phyloP scores from a whole-genome alignment of 768 basidiomycete species.

The Trametopsis cervina region DNA sequence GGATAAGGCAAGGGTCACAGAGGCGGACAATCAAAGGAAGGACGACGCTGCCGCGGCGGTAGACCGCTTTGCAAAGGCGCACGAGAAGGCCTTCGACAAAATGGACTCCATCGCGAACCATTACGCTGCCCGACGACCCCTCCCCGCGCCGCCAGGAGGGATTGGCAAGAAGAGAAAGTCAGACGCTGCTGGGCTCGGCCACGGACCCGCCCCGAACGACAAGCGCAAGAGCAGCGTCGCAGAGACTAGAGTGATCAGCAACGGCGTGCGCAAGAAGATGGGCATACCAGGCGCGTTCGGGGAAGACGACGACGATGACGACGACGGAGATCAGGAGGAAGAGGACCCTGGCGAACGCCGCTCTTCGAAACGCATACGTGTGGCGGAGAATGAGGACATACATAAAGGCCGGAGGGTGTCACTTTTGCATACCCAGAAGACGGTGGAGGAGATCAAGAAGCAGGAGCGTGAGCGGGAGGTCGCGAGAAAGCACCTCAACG shows the following conservation, averaged over 20 bases:
- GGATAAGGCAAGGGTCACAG: neutral
- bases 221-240: slow-evolving; percentile 24
- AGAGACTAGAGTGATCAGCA: slow-evolving; percentile 42
- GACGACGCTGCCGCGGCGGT: slow-evolving; percentile 4
- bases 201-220: slow-evolving; percentile 15
- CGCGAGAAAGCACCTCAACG: slow-evolving; percentile 57
- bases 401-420: slow-evolving; percentile 31
- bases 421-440: slow-evolving; percentile 16
- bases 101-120: slow-evolving; percentile 70
- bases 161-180: slow-evolving; percentile 40
- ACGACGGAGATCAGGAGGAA: slow-evolving; percentile 29
- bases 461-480: slow-evolving; percentile 46
- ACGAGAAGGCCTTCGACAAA: slow-evolving; percentile 60
- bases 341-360: slow-evolving; percentile 29
- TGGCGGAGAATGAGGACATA: slow-evolving; percentile 28
- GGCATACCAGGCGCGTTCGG: slow-evolving; percentile 53
- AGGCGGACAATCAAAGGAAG: slow-evolving; percentile 1
- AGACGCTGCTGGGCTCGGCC: slow-evolving; percentile 38
- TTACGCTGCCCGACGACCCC: slow-evolving; percentile 37
- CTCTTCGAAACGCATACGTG: slow-evolving; percentile 38
- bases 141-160: slow-evolving; percentile 3
- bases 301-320: slow-evolving; percentile 42
- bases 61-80: slow-evolving; percentile 47
- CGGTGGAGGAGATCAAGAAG: slow-evolving; percentile 20
- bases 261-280: slow-evolving; percentile 34